Conservation (phyloP, 176 grass and related monocot species). For the Alloteropsis semialata region DNA sequence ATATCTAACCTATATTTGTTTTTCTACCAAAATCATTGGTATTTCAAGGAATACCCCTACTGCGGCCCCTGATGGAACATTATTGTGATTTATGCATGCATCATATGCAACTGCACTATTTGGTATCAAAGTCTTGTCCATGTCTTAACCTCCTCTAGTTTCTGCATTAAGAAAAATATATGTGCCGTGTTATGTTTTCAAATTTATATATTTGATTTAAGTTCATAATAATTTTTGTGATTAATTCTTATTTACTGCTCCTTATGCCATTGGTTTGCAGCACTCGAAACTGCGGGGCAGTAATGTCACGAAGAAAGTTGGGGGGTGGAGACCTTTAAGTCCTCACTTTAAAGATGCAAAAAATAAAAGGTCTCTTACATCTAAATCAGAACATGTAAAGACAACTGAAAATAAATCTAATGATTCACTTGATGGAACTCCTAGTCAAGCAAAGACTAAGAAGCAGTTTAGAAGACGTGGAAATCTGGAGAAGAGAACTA, state of each 20-base stretch:
- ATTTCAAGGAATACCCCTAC: too few species aligned
- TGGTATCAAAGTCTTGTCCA: neutral
- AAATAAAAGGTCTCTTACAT: slow-evolving; percentile 42
- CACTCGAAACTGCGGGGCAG: slow-evolving; percentile 22
- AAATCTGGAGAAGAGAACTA: slow-evolving; percentile 41
- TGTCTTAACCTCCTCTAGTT: slow-evolving; percentile 7
- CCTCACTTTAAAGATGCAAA: slow-evolving; percentile 53
- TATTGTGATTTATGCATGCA: slow-evolving; percentile 14
- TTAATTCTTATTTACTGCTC: slow-evolving; percentile 7
- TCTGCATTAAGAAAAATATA: neutral
- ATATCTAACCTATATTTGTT: too few species aligned
- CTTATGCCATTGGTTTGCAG: slow-evolving; percentile 32
- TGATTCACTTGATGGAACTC: slow-evolving; percentile 34
- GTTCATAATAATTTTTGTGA: neutral
- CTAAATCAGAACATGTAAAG: slow-evolving; percentile 27
- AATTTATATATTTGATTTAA: neutral
- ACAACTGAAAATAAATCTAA: slow-evolving; percentile 24
- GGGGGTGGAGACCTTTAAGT: slow-evolving; percentile 66
- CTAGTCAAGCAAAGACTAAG: slow-evolving; percentile 37
- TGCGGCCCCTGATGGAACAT: too few species aligned
- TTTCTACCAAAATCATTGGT: too few species aligned
- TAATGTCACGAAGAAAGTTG: slow-evolving; percentile 50
- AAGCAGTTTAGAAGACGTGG: slow-evolving; percentile 9
- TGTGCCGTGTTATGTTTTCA: neutral
- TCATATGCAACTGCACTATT: neutral